Conservation (phyloP, 2,329 filamentous ascomycete genomes). For the Trichoderma breve region DNA sequence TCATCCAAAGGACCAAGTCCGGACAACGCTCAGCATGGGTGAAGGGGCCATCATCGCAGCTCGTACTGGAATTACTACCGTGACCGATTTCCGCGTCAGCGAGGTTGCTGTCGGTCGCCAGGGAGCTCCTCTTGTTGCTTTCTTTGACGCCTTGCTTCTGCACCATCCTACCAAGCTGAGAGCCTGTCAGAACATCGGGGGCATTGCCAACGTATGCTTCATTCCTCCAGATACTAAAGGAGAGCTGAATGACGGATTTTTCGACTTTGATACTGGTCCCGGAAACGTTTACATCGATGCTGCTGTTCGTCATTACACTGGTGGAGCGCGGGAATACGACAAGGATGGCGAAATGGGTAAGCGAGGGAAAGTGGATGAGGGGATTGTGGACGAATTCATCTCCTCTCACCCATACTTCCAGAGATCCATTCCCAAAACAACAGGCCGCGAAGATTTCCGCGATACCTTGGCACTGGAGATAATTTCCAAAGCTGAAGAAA, state of each 20-base stretch:
- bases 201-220: constrained; percentile 53
- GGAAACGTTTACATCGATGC: constrained; percentile 39
- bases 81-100: constrained; percentile 50
- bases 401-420: constrained; percentile 40
- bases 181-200: constrained; percentile 52
- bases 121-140: constrained; percentile 47
- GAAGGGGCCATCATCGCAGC: constrained; percentile 55
- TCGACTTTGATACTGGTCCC: constrained; percentile 47
- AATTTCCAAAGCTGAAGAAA: constrained; percentile 40
- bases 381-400: constrained; percentile 45
- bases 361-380: constrained; percentile 39
- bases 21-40: constrained; percentile 53
- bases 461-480: constrained; percentile 46
- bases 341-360: constrained; percentile 43
- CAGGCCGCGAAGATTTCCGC: constrained; percentile 51
- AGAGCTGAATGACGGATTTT: constrained; percentile 18
- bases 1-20: constrained; percentile 48
- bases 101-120: constrained; percentile 48
- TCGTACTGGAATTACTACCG: constrained; percentile 49
- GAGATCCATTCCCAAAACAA: constrained; percentile 44
- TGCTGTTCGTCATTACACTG: constrained; percentile 27
- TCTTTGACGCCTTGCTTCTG: constrained; percentile 50
- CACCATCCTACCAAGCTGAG: constrained; percentile 50
- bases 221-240: constrained; percentile 34
- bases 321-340: constrained; percentile 50